Evolutionary conservation across 2,329 filamentous ascomycete species (phyloP), one percentile per base, ranked within the genome.

Genomic region (Diplodia mutila): DNA sequence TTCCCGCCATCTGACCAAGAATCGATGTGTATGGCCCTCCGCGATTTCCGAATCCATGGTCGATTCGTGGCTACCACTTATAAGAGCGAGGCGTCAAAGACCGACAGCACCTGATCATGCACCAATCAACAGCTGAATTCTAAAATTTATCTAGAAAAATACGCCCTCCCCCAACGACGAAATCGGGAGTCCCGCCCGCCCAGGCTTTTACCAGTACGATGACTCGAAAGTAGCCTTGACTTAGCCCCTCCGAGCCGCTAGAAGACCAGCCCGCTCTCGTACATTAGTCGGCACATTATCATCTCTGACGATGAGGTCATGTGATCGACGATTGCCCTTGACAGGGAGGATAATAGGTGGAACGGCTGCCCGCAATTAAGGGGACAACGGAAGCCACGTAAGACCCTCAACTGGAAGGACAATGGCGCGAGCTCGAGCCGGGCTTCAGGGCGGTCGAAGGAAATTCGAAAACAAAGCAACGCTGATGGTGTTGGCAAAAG

Each of bases 131-230:
- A 49, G 29, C 48, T 48, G 48, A 32, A 29, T 32, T 16, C 48
- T 46, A 49, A 11, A 46, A 48, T 49, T 18, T 3, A 46, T 27
- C 12, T 59, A 59, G 46, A 61, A 46, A 63, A 16, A 49, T 16
- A 49, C 21, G 14, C 46, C 59, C 59, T 18, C 46, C n/a, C 46
- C 9, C 16, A 21, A 14, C 25, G 12, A 42, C 4, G 18, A 53
- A 32, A 27, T n/a, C 11, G 32, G 61, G 32, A 65, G 37, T 37
- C 61, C 61, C n/a, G 18, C 61, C 61, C 61, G 34, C 61, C 61
- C 61, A 65, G 61, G 61, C 61, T 65, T 65, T 65, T 52, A 57
- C 54, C 9, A 57, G 54, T 21, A 42, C 23, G n/a, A 23, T 42
- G 32, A 57, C 34, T 12, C 4, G n/a, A 57, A 34, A 39, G 54